Base-by-base conservation (phyloP, 1,284 basidiomycete genomes). In the Rhodotorula mucilaginosa region DNA sequence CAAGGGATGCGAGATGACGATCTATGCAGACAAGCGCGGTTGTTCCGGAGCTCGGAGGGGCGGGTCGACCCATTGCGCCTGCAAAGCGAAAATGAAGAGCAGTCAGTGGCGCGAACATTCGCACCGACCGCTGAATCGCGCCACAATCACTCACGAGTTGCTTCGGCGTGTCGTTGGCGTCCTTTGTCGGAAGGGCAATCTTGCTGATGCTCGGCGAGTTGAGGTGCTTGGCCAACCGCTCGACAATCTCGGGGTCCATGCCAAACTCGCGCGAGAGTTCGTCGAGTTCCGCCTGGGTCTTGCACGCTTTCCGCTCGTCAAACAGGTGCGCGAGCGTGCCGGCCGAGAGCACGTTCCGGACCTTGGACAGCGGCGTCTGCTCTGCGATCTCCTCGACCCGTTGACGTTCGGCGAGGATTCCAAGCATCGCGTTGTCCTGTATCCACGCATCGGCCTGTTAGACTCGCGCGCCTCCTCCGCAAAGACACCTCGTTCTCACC, bases 341-440 rank as follows among this genome's bases (percentile, higher is more conserved):
- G 0, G 75, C 75, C 12, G 63, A 62, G 23, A 74, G 46, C 56
- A 68, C 67, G 47, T 71, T 64, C 12, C 56, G 58, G 26, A 66
- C 64, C 6, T 61, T 57, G 31, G 46, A 47, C 15, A 34, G n/a
- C 26, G 51, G 54, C 16, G 65, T 61, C 39, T 44, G 48, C 39
- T 72, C 70, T 56, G 61, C 64, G 18, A 58, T 61, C n/a, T 68
- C 65, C 26, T 74, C 71, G 52, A 47, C 63, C 7, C 64, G 63
- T 51, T 64, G 64, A 6, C 70, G 63, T 56, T 72, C 64, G 31
- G 67, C 52, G 47, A 76, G 71, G 52, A 76, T 76, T 48, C 67
- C 63, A 47, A 76, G 68, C 75, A 76, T 76, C 19, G 65, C 48
- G 58, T 76, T 76, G 67, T 70, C 68, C 74, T 76, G 26, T 26